A percentile compares a stretch with the other conserved stretches of the same genome.
Conservation (phyloP, 2,329 filamentous ascomycete species). For the Arachnomyces sp. region DNA sequence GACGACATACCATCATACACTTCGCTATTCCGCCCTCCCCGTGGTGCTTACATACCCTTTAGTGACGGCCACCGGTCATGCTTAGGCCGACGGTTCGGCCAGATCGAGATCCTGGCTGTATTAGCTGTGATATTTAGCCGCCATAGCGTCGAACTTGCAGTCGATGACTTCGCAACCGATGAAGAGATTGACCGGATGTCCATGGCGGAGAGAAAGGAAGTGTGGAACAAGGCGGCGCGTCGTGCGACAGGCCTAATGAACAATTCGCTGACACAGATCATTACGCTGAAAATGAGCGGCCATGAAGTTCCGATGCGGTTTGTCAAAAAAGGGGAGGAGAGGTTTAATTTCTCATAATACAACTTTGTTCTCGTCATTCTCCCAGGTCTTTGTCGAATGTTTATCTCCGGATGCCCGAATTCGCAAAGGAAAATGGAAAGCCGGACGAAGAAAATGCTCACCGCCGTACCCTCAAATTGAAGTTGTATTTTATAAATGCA, state of each 20-base stretch:
- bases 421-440: too few relatives aligned
- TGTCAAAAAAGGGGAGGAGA: constrained; percentile 62
- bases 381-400: too few relatives aligned
- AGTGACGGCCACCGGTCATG: constrained; percentile 49
- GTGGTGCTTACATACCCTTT: constrained; percentile 50
- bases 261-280: constrained; percentile 51
- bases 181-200: constrained; percentile 49
- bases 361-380: too few relatives aligned
- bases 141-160: constrained; percentile 63
- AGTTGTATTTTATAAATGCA: too few relatives aligned
- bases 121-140: constrained; percentile 47
- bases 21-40: constrained; percentile 50
- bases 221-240: constrained; percentile 57
- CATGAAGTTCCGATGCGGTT: constrained; percentile 59
- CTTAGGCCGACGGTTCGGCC: constrained; percentile 50
- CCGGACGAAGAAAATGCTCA: too few relatives aligned
- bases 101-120: constrained; percentile 49
- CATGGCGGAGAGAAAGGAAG: constrained; percentile 35
- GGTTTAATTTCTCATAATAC: constrained; percentile 39
- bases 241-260: constrained; percentile 47
- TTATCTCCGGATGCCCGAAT: too few relatives aligned
- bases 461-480: too few relatives aligned
- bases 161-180: constrained; percentile 52
- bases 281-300: constrained; percentile 66
- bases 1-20: constrained; percentile 38